Conservation (phyloP, 495 filamentous ascomycete species). For the Thozetella sp. region DNA sequence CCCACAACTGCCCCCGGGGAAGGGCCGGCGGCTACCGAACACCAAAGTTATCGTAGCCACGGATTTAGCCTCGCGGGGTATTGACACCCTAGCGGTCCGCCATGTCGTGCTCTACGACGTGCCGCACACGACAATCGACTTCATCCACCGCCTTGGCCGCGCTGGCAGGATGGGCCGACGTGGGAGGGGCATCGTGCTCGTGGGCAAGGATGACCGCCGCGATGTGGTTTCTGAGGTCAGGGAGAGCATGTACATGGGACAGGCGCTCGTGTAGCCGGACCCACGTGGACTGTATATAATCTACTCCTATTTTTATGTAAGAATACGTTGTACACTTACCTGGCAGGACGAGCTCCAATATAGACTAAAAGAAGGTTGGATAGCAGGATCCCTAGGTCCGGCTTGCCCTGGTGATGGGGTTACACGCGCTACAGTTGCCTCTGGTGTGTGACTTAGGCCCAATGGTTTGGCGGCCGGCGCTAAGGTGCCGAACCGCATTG, state of each 20-base stretch:
- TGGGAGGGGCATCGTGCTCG: constrained; percentile 85
- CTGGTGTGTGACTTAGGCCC: no score
- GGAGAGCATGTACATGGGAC: constrained; percentile 91
- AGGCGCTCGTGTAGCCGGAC: constrained; percentile 76
- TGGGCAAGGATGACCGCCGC: constrained; percentile 85
- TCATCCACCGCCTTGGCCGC: constrained; percentile 91
- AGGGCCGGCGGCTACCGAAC: constrained; percentile 52
- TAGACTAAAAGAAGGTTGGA: no score
- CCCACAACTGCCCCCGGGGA: constrained; percentile 14
- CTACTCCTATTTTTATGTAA: no score
- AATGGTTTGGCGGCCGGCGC: no score
- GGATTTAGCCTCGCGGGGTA: constrained; percentile 87
- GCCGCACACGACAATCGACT: constrained; percentile 93
- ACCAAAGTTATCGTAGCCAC: constrained; percentile 93
- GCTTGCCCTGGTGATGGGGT: no score
- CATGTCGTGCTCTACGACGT: constrained; percentile 95
- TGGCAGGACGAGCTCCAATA: no score
- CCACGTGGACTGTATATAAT: no score
- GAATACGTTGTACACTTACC: no score
- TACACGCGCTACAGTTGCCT: no score
- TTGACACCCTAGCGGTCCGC: constrained; percentile 90
- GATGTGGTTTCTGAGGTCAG: constrained; percentile 92
- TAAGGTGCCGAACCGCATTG: no score
- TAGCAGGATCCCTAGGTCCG: no score
- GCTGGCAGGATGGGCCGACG: constrained; percentile 91